These are phyloP conservation scores for Periglandula ipomoeae DNA, from an alignment of 2,329 filamentous ascomycete genomes.

Conservation along the genomic window DNA sequence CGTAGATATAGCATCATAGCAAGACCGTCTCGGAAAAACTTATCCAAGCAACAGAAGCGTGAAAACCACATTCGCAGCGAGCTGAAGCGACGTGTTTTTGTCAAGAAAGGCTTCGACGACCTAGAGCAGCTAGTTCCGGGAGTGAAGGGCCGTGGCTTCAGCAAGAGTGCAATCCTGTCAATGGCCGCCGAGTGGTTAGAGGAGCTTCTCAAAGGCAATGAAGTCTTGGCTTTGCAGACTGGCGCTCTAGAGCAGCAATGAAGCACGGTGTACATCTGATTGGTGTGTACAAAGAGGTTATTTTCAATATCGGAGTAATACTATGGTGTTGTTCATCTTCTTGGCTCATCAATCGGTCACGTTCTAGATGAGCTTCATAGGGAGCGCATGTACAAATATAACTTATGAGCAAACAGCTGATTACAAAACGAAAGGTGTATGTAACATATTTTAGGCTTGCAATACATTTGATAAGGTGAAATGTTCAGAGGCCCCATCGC, in stretches of 20 bases:
- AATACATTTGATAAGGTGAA: too few relatives aligned
- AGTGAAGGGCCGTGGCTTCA: conserved; percentile 64
- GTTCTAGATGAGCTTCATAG: neutral
- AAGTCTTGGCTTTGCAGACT: conserved; percentile 33
- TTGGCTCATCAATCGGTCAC: neutral
- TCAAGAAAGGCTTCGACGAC: conserved; percentile 75
- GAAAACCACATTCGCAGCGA: conserved; percentile 83
- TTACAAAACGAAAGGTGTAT: neutral
- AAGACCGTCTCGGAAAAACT: conserved; percentile 56
- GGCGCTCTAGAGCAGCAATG: conserved; percentile 1
- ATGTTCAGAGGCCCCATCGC: too few relatives aligned
- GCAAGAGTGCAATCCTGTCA: conserved; percentile 73
- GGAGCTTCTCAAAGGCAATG: conserved; percentile 60
- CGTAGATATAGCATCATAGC: conserved; percentile 36
- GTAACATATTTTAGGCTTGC: neutral
- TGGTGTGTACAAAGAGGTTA: too few relatives aligned
- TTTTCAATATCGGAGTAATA: neutral
- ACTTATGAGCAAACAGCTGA: neutral
- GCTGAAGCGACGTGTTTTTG: conserved; percentile 74
- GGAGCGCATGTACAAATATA: neutral
- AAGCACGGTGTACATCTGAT: neutral
- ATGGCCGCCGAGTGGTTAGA: conserved; percentile 75
- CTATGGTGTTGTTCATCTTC: conserved; percentile 1
- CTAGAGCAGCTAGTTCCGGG: conserved; percentile 69
- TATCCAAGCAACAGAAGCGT: conserved; percentile 72